Conservation (phyloP, 441 rosid species). For the Brassica balearica region DNA sequence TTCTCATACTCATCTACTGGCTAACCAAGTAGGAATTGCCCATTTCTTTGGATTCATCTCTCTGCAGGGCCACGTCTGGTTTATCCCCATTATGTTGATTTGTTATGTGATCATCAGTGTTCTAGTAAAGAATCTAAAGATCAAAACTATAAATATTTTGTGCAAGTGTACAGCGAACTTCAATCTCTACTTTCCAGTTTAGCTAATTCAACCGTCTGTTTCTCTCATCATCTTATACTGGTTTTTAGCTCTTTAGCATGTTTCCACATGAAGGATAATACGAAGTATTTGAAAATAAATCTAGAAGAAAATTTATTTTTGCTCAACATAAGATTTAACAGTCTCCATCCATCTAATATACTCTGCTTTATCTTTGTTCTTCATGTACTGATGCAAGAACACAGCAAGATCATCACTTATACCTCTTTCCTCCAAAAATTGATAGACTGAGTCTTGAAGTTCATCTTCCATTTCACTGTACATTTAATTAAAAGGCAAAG, state of each 20-base stretch:
- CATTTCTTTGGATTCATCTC: conserved; percentile 20
- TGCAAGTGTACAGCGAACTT: conserved; percentile 38
- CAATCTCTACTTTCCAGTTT: conserved; percentile 15
- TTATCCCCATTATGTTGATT: conserved; percentile 34
- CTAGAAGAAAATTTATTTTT: conserved; percentile 40
- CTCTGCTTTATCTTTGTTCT: conserved; percentile 71
- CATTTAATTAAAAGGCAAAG: conserved; percentile 26
- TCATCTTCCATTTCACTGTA: conserved; percentile 84
- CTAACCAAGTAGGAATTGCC: conserved; percentile 60
- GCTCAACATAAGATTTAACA: conserved; percentile 69
- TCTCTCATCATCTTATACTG: conserved; percentile 15
- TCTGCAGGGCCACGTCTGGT: conserved; percentile 38
- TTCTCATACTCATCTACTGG: conserved; percentile 35
- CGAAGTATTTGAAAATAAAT: not conserved
- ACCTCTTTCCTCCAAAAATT: conserved; percentile 73
- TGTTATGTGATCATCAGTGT: conserved; percentile 29
- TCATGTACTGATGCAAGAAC: conserved; percentile 83
- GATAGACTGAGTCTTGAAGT: conserved; percentile 69
- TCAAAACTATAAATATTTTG: conserved; percentile 34
- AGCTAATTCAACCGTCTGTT: conserved; percentile 19
- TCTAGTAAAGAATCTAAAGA: conserved; percentile 34
- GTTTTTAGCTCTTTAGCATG: not conserved
- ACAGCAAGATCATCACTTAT: conserved; percentile 67
- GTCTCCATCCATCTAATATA: conserved; percentile 71
- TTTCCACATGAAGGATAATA: not conserved